A percentile compares a stretch with the other conserved stretches of the same genome.
Conservation (phyloP, 495 filamentous ascomycete species). For the Cryomyces minteri region DNA sequence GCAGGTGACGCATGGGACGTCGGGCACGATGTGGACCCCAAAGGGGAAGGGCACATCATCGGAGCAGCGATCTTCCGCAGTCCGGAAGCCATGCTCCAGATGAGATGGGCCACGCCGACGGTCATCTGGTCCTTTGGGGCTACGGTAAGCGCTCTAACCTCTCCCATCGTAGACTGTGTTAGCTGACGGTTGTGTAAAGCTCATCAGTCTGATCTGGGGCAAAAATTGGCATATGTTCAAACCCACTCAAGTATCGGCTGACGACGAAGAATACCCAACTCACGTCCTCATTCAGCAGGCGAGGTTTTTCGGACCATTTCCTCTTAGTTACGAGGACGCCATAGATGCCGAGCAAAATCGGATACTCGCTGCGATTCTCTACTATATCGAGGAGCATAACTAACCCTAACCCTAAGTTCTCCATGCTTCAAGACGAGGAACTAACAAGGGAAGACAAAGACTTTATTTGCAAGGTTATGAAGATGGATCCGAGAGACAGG, state of each 20-base stretch:
- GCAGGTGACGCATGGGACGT: neutral
- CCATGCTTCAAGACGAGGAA: constrained; percentile 2
- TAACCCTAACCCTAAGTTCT: constrained; percentile 3
- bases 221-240: constrained; percentile 25
- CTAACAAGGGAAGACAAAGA: constrained; percentile 10
- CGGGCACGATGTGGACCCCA: neutral
- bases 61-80: neutral
- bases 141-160: neutral
- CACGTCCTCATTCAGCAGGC: constrained; percentile 24
- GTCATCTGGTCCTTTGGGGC: neutral
- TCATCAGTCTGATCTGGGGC: constrained; percentile 25
- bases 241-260: constrained; percentile 18
- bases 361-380: neutral
- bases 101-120: neutral
- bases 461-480: constrained; percentile 19
- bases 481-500: constrained; percentile 18
- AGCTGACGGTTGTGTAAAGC: constrained; percentile 11
- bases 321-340: constrained; percentile 19
- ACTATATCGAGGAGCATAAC: constrained; percentile 9
- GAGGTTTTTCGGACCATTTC: constrained; percentile 26
- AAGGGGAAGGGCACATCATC: neutral
- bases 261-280: constrained; percentile 22
- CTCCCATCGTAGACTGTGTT: neutral
- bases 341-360: neutral
- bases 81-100: neutral